phyloP scores from a whole-genome alignment of 2,329 filamentous ascomycete species.

The Gnomoniopsis smithogilvyi region DNA sequence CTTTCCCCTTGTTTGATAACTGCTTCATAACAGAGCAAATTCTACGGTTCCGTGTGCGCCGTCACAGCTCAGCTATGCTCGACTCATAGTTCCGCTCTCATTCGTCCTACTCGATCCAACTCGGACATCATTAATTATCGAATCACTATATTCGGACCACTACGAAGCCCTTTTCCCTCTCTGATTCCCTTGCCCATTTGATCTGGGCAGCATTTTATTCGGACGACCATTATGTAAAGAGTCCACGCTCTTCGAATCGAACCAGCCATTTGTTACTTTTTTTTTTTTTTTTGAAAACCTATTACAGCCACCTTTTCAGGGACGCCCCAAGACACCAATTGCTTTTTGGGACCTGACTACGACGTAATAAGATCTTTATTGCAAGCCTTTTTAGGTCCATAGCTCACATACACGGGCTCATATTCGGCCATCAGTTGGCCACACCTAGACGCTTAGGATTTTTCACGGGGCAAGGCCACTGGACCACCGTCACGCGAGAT shows the following conservation, averaged over 20 bases:
- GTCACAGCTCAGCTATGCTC: background rate
- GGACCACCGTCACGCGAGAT: background rate
- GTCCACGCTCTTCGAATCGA: background rate
- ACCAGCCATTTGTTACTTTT: no score
- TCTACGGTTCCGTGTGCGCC: background rate
- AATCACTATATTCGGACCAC: background rate
- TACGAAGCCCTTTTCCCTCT: background rate
- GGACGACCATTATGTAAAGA: conserved; percentile 5
- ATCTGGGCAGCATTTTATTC: background rate
- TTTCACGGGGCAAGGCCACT: background rate
- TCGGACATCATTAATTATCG: background rate
- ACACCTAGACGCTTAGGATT: background rate
- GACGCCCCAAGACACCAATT: background rate
- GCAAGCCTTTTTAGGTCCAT: background rate
- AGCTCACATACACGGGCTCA: background rate
- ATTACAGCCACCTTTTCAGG: no score
- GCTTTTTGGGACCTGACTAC: background rate
- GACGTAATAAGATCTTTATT: background rate
- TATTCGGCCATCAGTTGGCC: background rate
- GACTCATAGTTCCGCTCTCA: background rate
- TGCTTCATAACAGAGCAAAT: conserved; percentile 7
- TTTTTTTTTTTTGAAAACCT: no score
- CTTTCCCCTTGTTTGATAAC: conserved; percentile 4
- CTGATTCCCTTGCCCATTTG: background rate
- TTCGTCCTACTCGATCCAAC: background rate